Evolutionary conservation across 306 rosid genomes (phyloP).

Genomic region (Castanea sativa): DNA sequence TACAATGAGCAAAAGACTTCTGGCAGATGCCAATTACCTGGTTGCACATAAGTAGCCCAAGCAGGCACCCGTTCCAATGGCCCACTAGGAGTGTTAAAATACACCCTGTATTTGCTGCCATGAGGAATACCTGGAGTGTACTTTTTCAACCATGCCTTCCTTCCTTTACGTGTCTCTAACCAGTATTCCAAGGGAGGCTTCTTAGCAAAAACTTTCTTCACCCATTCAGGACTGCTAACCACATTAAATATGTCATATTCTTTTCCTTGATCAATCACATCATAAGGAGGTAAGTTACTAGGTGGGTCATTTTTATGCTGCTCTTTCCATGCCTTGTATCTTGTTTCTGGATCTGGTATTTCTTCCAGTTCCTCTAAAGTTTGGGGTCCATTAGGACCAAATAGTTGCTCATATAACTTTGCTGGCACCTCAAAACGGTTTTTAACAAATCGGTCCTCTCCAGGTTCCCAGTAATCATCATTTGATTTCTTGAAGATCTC

Average conservation of each 20-base stretch:
- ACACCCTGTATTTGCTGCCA: slow-evolving; percentile 94
- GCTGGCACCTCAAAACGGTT: slow-evolving; percentile 77
- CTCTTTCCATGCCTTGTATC: slow-evolving; percentile 81
- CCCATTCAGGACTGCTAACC: slow-evolving; percentile 60
- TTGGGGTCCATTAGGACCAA: slow-evolving; percentile 99
- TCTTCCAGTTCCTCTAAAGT: slow-evolving; percentile 72
- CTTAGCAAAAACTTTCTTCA: slow-evolving; percentile 51
- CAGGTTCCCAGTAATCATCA: slow-evolving; percentile 95
- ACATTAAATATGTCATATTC: slow-evolving; percentile 80
- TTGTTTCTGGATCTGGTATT: slow-evolving; percentile 88
- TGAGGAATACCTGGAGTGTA: slow-evolving; percentile 83
- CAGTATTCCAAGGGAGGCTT: slow-evolving; percentile 84
- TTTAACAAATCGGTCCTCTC: slow-evolving; percentile 77
- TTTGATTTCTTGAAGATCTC: slow-evolving; percentile 74
- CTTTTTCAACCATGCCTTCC: slow-evolving; percentile 91
- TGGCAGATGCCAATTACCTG: slow-evolving; percentile 52
- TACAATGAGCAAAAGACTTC: slow-evolving; percentile 20
- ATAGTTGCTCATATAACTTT: slow-evolving; percentile 80
- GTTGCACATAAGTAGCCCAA: slow-evolving; percentile 98
- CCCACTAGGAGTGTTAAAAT: slow-evolving; percentile 90
- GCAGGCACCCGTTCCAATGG: slow-evolving; percentile 94
- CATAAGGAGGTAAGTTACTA: slow-evolving; percentile 51
- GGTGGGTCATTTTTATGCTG: slow-evolving; percentile 55
- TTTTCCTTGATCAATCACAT: slow-evolving; percentile 75
- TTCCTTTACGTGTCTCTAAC: slow-evolving; percentile 93